Evolutionary conservation across 2,329 filamentous ascomycete species (phyloP).

Genomic region (Sclerotinia sclerotiorum): DNA sequence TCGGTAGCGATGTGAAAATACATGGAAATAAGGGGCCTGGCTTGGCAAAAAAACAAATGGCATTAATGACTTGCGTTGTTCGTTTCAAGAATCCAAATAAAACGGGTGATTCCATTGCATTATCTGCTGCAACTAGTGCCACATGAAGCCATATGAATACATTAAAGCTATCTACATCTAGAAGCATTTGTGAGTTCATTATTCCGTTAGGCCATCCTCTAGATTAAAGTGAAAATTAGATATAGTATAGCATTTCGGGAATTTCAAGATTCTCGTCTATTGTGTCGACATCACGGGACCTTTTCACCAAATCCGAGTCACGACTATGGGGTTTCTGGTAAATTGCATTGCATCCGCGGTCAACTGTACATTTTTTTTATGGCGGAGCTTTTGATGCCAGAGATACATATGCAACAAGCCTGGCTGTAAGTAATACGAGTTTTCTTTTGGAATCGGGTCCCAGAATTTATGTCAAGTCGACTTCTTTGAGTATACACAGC

Average conservation of each 20-base stretch:
- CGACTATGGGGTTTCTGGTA: not conserved
- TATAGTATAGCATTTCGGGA: not conserved
- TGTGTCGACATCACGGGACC: not conserved
- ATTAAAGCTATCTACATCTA: not conserved
- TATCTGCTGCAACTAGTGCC: not conserved
- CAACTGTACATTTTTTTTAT: not conserved
- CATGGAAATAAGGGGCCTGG: conserved; percentile 2
- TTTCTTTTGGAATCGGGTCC: not conserved
- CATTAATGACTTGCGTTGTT: not conserved
- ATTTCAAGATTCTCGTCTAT: not conserved
- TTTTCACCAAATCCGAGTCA: not conserved
- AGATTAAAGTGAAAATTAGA: not conserved
- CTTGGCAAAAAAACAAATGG: conserved; percentile 2
- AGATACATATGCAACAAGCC: conserved; percentile 6
- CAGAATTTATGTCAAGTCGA: not conserved
- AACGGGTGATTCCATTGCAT: not conserved
- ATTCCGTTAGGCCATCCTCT: not conserved
- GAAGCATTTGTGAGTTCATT: not conserved
- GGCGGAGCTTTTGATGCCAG: not conserved
- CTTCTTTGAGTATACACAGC: not conserved
- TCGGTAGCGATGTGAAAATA: conserved; percentile 4
- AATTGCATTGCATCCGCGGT: conserved; percentile 5
- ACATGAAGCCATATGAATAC: not conserved
- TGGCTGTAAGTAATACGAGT: conserved; percentile 4
- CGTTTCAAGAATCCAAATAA: not conserved